phyloP scores from a whole-genome alignment of 305 asterid species.

The Solanum aculeatissimum region DNA sequence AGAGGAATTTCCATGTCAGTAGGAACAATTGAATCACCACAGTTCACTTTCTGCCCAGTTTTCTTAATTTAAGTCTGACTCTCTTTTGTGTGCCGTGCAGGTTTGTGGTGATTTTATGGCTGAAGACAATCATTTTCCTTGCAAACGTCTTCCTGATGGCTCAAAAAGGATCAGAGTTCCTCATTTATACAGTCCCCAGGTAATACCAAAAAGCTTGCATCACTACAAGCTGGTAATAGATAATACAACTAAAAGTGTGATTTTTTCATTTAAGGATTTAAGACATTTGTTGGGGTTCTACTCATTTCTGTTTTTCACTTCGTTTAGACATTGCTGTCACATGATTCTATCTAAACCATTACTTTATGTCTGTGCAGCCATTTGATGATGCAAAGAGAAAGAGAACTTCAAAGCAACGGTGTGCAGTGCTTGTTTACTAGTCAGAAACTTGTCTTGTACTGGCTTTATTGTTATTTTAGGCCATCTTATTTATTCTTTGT shows the following conservation, averaged over 20 bases:
- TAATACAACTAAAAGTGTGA: not conserved
- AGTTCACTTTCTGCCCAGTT: not conserved
- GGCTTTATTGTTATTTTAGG: not conserved
- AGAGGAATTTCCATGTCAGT: not conserved
- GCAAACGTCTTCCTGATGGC: conserved; percentile 82
- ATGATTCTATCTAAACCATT: not conserved
- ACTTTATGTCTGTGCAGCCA: conserved; percentile 27
- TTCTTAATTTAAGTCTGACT: not conserved
- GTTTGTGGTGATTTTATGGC: conserved; percentile 22
- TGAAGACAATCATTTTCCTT: conserved; percentile 26
- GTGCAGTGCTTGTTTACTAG: conserved; percentile 31
- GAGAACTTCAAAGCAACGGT: conserved; percentile 31
- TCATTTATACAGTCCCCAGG: conserved; percentile 51
- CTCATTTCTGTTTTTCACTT: not conserved
- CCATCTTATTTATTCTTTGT: not conserved
- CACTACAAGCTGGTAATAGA: not conserved
- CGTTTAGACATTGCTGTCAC: not conserved
- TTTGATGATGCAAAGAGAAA: conserved; percentile 32
- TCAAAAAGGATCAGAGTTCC: conserved; percentile 79
- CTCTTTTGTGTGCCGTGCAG: conserved; percentile 17
- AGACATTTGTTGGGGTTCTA: not conserved
- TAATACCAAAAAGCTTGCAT: not conserved
- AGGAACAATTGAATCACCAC: not conserved
- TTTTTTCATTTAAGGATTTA: not conserved
- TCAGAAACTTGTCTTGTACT: not conserved